Conservation (phyloP, 225 moss, liverwort and hornwort species). For the Ulota crispa region DNA sequence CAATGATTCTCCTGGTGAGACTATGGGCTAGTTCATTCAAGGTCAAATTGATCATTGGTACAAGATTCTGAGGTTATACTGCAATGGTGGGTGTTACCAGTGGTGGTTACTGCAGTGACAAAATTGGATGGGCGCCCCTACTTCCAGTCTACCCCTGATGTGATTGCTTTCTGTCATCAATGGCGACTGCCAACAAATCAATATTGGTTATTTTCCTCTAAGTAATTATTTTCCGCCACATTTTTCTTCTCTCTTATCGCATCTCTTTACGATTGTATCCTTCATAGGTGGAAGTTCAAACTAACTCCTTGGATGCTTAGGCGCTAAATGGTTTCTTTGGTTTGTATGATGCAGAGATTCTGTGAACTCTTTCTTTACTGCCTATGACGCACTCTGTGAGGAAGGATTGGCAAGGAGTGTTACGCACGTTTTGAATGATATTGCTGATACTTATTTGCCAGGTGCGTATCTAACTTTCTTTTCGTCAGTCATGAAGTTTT, state of each 20-base stretch:
- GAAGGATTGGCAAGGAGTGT: conserved; percentile 87
- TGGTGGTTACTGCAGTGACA: conserved; percentile 95
- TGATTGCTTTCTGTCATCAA: conserved; percentile 88
- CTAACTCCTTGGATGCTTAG: not conserved
- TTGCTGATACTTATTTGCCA: conserved; percentile 72
- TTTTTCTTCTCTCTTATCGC: conserved; percentile 7
- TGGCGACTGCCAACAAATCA: conserved; percentile 97
- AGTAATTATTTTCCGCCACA: conserved; percentile 36
- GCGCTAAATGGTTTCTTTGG: conserved; percentile 1
- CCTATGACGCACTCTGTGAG: conserved; percentile 92
- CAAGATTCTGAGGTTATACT: conserved; percentile 19
- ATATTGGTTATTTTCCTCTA: conserved; percentile 86
- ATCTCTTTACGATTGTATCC: conserved; percentile 19
- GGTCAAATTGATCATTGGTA: conserved; percentile 1
- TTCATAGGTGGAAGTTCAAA: conserved; percentile 1
- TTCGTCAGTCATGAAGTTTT: not conserved
- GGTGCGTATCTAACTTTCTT: conserved; percentile 43
- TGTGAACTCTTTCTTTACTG: conserved; percentile 86
- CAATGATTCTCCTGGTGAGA: not conserved
- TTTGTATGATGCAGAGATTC: conserved; percentile 60
- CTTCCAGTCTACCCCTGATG: conserved; percentile 82
- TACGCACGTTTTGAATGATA: conserved; percentile 67
- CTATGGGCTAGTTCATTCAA: conserved; percentile 9
- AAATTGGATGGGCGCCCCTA: conserved; percentile 74
- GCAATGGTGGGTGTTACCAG: conserved; percentile 55